Evolutionary conservation across 1,284 basidiomycete species (phyloP).

Genomic region (Cryptococcus depauperatus): DNA sequence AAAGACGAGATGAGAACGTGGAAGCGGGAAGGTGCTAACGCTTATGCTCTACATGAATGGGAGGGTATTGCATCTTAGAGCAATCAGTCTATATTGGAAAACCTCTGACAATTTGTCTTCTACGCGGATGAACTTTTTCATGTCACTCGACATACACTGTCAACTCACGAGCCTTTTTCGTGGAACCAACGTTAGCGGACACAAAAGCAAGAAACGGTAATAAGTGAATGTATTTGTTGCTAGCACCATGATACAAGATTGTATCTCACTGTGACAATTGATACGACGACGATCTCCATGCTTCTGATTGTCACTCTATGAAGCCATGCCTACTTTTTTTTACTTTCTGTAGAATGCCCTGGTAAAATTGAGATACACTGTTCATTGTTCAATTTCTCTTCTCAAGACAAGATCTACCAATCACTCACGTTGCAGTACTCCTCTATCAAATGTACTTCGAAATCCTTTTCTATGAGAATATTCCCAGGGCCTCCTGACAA

Average conservation of each 20-base stretch:
- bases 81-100: too few species aligned
- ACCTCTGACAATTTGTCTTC: too few species aligned
- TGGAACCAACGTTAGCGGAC: too few species aligned
- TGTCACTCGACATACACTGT: too few species aligned
- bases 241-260: too few species aligned
- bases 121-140: too few species aligned
- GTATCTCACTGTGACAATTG: too few species aligned
- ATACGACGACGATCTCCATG: too few species aligned
- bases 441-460: constrained; percentile 52
- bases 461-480: constrained; percentile 68
- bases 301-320: too few species aligned
- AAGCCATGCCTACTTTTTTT: too few species aligned
- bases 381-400: background rate
- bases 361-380: constrained; percentile 44
- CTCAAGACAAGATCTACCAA: background rate
- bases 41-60: constrained; percentile 40
- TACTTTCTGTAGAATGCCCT: constrained; percentile 40
- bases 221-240: too few species aligned
- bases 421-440: constrained; percentile 47
- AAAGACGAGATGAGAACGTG: constrained; percentile 20
- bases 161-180: too few species aligned
- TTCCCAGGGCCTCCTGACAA: constrained; percentile 97
- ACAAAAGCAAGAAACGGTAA: background rate
- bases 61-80: constrained; percentile 35
- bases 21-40: constrained; percentile 36